Conservation (phyloP, 179 eudicot genomes). For the Beta corolliflora region DNA sequence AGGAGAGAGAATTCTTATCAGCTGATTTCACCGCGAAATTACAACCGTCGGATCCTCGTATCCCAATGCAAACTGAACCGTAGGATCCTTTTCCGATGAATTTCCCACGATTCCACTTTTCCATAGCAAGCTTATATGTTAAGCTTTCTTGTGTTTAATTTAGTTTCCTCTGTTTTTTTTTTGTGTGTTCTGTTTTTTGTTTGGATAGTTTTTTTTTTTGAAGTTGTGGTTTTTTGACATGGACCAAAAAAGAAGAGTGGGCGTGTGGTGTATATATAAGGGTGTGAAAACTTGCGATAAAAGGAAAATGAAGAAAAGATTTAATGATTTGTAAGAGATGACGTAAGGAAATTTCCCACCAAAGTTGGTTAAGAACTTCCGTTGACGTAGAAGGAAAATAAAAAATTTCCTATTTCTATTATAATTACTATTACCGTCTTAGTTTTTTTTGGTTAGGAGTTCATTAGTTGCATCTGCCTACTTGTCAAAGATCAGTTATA, state of each 20-base stretch:
- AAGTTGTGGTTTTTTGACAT: slow-evolving; percentile 31
- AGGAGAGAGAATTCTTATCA: neutral
- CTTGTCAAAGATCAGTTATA: slow-evolving; percentile 9
- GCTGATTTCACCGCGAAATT: slow-evolving; percentile 45
- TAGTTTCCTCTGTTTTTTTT: neutral
- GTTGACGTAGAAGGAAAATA: slow-evolving; percentile 37
- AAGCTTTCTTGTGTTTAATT: slow-evolving; percentile 11
- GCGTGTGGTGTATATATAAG: slow-evolving; percentile 33
- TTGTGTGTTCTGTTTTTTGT: neutral
- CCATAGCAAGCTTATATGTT: slow-evolving; percentile 14
- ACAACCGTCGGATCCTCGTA: slow-evolving; percentile 13
- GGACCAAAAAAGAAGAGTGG: slow-evolving; percentile 17
- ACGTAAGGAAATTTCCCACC: slow-evolving; percentile 31
- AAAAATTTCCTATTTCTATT: neutral
- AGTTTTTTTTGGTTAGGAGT: neutral
- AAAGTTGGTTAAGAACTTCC: slow-evolving; percentile 28
- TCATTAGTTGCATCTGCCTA: slow-evolving; percentile 36
- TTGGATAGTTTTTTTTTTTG: neutral
- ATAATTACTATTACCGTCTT: neutral
- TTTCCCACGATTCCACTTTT: slow-evolving; percentile 22
- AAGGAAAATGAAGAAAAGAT: neutral
- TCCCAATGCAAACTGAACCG: slow-evolving; percentile 31
- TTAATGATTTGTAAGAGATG: neutral
- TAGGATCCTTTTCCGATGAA: slow-evolving; percentile 40
- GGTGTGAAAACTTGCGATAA: neutral